These are phyloP conservation scores for Trypanosoma melophagium DNA, from an alignment of 208 protist species.

Conservation along the genomic window DNA sequence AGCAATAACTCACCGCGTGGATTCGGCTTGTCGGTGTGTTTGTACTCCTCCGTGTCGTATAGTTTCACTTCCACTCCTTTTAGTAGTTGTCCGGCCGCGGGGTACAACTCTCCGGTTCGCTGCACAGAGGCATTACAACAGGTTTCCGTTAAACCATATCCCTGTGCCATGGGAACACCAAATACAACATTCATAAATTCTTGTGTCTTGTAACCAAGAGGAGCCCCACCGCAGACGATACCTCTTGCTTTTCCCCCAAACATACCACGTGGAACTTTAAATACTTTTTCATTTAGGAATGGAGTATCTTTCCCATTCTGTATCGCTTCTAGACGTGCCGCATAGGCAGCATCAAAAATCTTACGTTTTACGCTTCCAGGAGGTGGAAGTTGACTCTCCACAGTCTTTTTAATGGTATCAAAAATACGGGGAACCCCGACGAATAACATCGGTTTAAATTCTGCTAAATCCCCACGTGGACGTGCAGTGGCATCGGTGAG, in stretches of 20 bases:
- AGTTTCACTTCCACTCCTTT: conserved; percentile 63
- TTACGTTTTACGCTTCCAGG: conserved; percentile 34
- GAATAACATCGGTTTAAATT: conserved; percentile 72
- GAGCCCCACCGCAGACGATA: conserved; percentile 52
- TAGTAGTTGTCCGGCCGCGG: conserved; percentile 22
- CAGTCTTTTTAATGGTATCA: conserved; percentile 43
- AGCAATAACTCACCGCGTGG: conserved; percentile 77
- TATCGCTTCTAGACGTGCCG: conserved; percentile 52
- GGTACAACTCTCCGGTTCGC: conserved; percentile 30
- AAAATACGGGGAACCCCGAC: conserved; percentile 62
- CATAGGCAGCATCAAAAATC: conserved; percentile 70
- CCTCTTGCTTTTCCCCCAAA: conserved; percentile 70
- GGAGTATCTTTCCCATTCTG: conserved; percentile 69
- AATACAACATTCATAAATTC: conserved; percentile 77
- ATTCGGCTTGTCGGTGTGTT: conserved; percentile 41
- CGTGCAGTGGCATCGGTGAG: conserved; percentile 47
- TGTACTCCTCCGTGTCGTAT: conserved; percentile 64
- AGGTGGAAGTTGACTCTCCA: conserved; percentile 46
- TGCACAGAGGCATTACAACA: conserved; percentile 34
- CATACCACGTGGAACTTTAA: conserved; percentile 58
- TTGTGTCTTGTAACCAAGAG: conserved; percentile 49
- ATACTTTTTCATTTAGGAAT: conserved; percentile 71
- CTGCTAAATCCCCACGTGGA: conserved; percentile 69
- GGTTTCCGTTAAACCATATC: conserved; percentile 70
- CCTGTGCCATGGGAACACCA: conserved; percentile 46